These are phyloP conservation scores for Fusarium armeniacum DNA, from an alignment of 2,329 filamentous ascomycete genomes.

Conservation along the genomic window DNA sequence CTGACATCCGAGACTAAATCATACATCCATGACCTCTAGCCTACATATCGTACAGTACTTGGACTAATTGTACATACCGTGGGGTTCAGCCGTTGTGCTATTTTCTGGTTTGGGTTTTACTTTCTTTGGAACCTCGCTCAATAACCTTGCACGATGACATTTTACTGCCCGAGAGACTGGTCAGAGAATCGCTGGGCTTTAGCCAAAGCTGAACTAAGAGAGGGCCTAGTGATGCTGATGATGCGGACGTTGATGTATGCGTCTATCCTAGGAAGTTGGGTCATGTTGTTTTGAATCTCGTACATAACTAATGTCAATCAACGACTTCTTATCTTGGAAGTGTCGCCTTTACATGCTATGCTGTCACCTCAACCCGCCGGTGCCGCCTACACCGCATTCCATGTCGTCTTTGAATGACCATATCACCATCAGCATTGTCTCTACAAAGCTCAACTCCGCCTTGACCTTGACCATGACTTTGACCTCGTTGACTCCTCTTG, in stretches of 20 bases:
- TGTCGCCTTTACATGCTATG: conserved; percentile 5
- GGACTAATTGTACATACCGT: conserved; percentile 3
- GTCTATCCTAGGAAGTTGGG: conserved; percentile 14
- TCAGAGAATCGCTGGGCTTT: conserved; percentile 12
- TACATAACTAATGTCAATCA: conserved; percentile 14
- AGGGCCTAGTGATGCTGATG: conserved; percentile 38
- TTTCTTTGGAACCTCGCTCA: conserved; percentile 30
- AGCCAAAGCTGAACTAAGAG: conserved; percentile 33
- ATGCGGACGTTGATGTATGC: conserved; percentile 19
- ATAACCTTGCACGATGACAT: conserved; percentile 43
- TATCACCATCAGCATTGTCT: conserved; percentile 27
- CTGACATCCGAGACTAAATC: conserved; percentile 34
- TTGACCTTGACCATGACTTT: neutral
- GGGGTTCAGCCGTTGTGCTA: conserved; percentile 36
- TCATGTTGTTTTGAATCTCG: conserved; percentile 4
- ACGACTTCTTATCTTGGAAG: conserved; percentile 21
- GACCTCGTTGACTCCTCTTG: conserved; percentile 17
- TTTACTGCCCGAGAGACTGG: conserved; percentile 23
- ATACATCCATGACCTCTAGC: conserved; percentile 23
- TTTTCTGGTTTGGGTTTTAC: conserved; percentile 36
- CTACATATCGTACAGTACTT: conserved; percentile 4
- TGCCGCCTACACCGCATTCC: conserved; percentile 25
- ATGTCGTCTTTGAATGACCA: conserved; percentile 2
- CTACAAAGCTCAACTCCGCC: conserved; percentile 25
- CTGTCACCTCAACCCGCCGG: conserved; percentile 17